These are phyloP conservation scores for Nannochloris sp. DNA, from an alignment of 139 green algal species.

Conservation along the genomic window DNA sequence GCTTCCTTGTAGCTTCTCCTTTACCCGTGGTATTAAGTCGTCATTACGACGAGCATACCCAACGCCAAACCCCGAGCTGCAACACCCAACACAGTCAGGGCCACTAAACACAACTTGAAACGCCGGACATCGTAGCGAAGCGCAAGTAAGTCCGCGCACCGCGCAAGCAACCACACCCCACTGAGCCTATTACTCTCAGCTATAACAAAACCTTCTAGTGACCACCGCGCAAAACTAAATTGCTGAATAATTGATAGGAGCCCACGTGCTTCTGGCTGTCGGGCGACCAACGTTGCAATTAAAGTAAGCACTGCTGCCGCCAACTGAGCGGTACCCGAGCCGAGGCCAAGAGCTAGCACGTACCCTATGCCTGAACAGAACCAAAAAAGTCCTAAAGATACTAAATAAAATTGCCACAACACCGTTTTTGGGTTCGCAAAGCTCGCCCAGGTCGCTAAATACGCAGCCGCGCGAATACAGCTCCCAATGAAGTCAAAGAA, in stretches of 20 bases:
- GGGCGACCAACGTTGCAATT: conserved; percentile 37
- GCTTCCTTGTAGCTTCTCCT: too few species aligned
- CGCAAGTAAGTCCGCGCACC: conserved; percentile 41
- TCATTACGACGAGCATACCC: neutral
- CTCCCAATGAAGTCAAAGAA: conserved; percentile 29
- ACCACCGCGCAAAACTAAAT: conserved; percentile 45
- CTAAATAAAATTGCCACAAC: conserved; percentile 52
- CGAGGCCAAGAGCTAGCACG: conserved; percentile 38
- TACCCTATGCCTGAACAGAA: conserved; percentile 41
- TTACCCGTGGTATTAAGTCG: too few species aligned
- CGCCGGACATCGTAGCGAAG: conserved; percentile 33
- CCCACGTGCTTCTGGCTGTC: conserved; percentile 11
- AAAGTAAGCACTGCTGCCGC: conserved; percentile 39
- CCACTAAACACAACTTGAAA: conserved; percentile 27
- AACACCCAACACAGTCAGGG: conserved; percentile 29
- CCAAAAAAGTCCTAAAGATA: conserved; percentile 37
- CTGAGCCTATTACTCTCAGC: conserved; percentile 36
- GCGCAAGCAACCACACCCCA: conserved; percentile 48
- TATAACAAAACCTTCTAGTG: conserved; percentile 44
- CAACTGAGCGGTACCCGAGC: conserved; percentile 33
- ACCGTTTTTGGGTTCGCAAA: conserved; percentile 33
- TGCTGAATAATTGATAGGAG: conserved; percentile 16
- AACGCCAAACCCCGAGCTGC: neutral
- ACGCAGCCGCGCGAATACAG: conserved; percentile 26
- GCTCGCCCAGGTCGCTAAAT: conserved; percentile 36